Percentiles rank a stretch among this genome's conserved stretches.
phyloP scores from a whole-genome alignment of 2,329 filamentous ascomycete genomes.

The Aspergillus sp. region DNA sequence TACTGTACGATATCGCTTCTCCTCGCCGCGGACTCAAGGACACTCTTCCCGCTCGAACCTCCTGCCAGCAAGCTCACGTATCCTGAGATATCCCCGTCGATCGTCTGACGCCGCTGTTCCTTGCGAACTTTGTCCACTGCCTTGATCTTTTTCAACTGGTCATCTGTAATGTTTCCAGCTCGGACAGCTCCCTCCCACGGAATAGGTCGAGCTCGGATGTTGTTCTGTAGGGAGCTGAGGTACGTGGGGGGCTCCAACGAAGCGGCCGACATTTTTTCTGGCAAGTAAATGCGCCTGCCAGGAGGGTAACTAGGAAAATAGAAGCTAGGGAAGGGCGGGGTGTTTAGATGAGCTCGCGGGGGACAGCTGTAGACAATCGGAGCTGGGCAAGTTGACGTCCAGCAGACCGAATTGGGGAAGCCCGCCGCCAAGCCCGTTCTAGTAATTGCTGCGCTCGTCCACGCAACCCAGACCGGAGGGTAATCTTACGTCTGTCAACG shows the following conservation, averaged over 20 bases:
- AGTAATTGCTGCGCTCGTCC: constrained; percentile 16
- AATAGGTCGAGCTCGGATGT: constrained; percentile 92
- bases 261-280: constrained; percentile 55
- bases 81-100: constrained; percentile 75
- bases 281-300: constrained; percentile 10
- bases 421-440: constrained; percentile 18
- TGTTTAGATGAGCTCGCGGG: neutral
- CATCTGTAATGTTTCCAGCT: constrained; percentile 88
- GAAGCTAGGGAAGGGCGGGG: constrained; percentile 6
- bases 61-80: constrained; percentile 82
- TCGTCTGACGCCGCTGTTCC: constrained; percentile 79
- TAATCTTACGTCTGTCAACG: constrained; percentile 13
- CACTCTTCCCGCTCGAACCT: constrained; percentile 62
- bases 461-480: constrained; percentile 17
- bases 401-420: constrained; percentile 12
- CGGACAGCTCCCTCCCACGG: constrained; percentile 96
- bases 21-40: constrained; percentile 82
- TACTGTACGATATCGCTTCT: constrained; percentile 92
- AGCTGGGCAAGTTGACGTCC: constrained; percentile 8
- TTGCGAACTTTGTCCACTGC: constrained; percentile 95
- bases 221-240: constrained; percentile 85
- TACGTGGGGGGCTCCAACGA: constrained; percentile 91
- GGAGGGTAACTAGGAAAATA: constrained; percentile 8
- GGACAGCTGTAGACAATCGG: neutral
- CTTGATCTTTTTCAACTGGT: constrained; percentile 92